Base-by-base conservation (phyloP, 2,329 filamentous ascomycete species). In the Aspergillus sp. region DNA sequence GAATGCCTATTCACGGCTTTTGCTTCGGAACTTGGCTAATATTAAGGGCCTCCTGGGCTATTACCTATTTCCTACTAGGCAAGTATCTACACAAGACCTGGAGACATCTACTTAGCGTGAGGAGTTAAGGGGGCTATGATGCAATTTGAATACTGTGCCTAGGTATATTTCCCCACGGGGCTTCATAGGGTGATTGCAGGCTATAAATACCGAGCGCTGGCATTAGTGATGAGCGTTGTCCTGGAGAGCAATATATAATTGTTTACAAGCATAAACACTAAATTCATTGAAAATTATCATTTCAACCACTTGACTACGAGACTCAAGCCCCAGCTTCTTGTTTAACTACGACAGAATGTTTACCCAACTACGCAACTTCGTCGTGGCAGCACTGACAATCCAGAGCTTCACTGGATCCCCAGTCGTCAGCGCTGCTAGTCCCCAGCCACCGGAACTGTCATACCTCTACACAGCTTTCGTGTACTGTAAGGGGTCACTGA, bases 381-480 rank as follows among this genome's bases (percentile, higher is more conserved):
- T 35, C n/a, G 7, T 52, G 9, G 24, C 47, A 11, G 31, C 43
- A 9, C 55, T 56, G 40, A 48, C 47, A 3, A 19, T 56, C n/a
- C 48, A 56, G 43, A 39, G 35, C 8, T 21, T 56, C 4, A n/a
- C 46, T 40, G 24, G 23, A 21, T 19, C 33, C 6, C 48, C 55
- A 9, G 15, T 9, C 19, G 41, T 46, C 35, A 37, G 15, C 7
- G 19, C 47, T 14, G n/a, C 56, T 4, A 50, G 3, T 5, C 49
- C 50, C 4, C 45, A 23, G 4, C 35, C 68, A 68, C 48, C 63
- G 44, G 23, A 66, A 51, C 52, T 65, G 44, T 58, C 58, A 9
- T 67, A 59, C 40, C 63, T 69, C 21, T 69, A 69, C 47, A 69
- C 65, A 4, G 63, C 63, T 1, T 68, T 62, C 41, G 63, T 64